A percentile compares a stretch with the other conserved stretches of the same genome.
phyloP scores from a whole-genome alignment of 768 basidiomycete species.

The Nidularia sp. region DNA sequence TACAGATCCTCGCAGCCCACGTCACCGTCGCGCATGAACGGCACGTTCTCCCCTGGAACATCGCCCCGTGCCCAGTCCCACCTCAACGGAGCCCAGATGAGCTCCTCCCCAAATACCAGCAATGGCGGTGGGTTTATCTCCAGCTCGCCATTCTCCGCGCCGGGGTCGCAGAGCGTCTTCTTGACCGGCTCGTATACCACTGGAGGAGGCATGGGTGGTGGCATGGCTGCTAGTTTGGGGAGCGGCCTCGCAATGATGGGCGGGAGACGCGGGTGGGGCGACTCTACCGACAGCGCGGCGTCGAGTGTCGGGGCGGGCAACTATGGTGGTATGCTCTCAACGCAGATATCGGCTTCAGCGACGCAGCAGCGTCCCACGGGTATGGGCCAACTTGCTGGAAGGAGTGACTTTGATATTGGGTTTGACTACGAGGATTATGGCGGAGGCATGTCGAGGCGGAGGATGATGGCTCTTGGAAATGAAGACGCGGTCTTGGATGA shows the following conservation, averaged over 20 bases:
- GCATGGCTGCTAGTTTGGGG: constrained; percentile 64
- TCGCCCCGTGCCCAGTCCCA: constrained; percentile 41
- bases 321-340: constrained; percentile 14
- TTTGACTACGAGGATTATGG: constrained; percentile 36
- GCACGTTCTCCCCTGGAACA: constrained; percentile 49
- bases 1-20: constrained; percentile 21
- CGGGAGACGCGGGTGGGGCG: constrained; percentile 35
- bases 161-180: constrained; percentile 59
- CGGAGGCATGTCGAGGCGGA: constrained; percentile 9
- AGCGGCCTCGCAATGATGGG: constrained; percentile 44
- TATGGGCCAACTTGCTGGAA: constrained; percentile 8
- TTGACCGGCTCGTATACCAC: constrained; percentile 27
- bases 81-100: constrained; percentile 26
- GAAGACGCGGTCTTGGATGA: constrained; percentile 62
- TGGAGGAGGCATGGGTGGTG: constrained; percentile 27
- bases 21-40: constrained; percentile 30
- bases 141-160: constrained; percentile 75
- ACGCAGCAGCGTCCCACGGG: constrained; percentile 10
- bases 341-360: constrained; percentile 17
- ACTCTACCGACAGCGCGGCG: constrained; percentile 10
- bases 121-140: constrained; percentile 35
- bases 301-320: constrained; percentile 4
- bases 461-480: constrained; percentile 14
- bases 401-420: constrained; percentile 28
- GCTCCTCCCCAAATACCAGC: constrained; percentile 19